Conservation (phyloP, 306 rosid genomes). For the Medicago arabica region DNA sequence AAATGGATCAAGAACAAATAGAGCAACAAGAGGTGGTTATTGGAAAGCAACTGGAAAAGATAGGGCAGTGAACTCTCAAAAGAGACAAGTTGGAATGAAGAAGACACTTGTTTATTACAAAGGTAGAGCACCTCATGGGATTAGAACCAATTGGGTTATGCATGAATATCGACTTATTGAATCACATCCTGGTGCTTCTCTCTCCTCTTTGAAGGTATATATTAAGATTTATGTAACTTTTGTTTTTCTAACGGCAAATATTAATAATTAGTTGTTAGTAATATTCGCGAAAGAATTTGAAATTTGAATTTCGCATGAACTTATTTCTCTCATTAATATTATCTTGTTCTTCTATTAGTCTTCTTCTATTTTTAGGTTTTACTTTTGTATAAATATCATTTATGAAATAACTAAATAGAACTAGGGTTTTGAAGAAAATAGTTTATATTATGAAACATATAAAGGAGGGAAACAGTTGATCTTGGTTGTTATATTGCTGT, state of each 20-base stretch:
- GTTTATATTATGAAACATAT: not conserved
- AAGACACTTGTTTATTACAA: conserved; percentile 88
- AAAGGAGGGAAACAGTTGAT: conserved; percentile 5
- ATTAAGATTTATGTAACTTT: not conserved
- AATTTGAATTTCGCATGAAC: no score
- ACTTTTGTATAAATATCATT: not conserved
- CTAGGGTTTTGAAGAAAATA: conserved; percentile 34
- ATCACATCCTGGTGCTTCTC: conserved; percentile 51
- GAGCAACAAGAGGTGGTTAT: conserved; percentile 89
- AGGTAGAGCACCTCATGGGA: conserved; percentile 96
- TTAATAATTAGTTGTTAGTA: not conserved
- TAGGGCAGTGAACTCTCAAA: conserved; percentile 72
- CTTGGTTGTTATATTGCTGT: conserved; percentile 17
- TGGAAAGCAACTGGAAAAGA: conserved; percentile 99
- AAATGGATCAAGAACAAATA: conserved; percentile 95
- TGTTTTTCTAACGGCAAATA: not conserved
- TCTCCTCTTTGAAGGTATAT: conserved; percentile 76
- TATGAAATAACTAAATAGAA: conserved; percentile 6
- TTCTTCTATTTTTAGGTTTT: not conserved
- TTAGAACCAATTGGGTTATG: conserved; percentile 96
- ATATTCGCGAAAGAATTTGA: no score
- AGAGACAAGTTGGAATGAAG: conserved; percentile 80
- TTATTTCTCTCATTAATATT: not conserved
- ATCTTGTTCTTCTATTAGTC: not conserved
- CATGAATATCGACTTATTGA: conserved; percentile 85